Base-by-base conservation (phyloP, 1,284 basidiomycete species). In the Peniophora sp. region DNA sequence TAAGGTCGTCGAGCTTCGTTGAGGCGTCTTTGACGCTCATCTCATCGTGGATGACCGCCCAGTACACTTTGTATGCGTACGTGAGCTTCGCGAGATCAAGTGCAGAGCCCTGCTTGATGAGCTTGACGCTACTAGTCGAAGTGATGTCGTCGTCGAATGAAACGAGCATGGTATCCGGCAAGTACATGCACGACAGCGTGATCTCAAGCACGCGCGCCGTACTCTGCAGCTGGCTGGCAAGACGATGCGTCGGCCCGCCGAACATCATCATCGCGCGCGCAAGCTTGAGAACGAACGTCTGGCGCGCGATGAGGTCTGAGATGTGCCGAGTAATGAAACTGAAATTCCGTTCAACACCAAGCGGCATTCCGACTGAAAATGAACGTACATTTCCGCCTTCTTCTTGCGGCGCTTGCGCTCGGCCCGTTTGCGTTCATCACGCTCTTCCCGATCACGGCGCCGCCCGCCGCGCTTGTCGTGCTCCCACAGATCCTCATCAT, bases 211-310 rank as follows among this genome's bases (percentile, higher is more conserved):
- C 91, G 3, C 79, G 79, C 16, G 87, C 92, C 2, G 92, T 93
- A 23, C 87, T 83, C 65, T 89, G 85, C 58, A 96, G 86, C 65
- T 95, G 92, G 3, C 89, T 80, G 62, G 88, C 89, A 45, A 96
- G 77, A 45, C 92, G 83, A 66, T 96, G 92, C 2, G 86, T 83
- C n/a, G 93, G 92, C 2, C 85, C 89, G 36, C 92, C 92, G 58
- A 94, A 96, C 91, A 94, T 94, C 91, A 96, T 95, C 73, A 97
- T 80, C 8, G 91, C 85, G 43, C 93, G 79, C 14, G 88, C 80
- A 38, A 96, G 79, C 72, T 96, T 96, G 64, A 95, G 71, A 53
- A 97, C 75, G 69, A 96, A 96, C 57, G 94, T 88, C 65, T 96
- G 92, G 17, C 94, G 78, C 59, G 86, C 82, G 47, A 95, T 75